Conservation (phyloP, 371 early-diverging fungal species). For the Coemansia sp. region DNA sequence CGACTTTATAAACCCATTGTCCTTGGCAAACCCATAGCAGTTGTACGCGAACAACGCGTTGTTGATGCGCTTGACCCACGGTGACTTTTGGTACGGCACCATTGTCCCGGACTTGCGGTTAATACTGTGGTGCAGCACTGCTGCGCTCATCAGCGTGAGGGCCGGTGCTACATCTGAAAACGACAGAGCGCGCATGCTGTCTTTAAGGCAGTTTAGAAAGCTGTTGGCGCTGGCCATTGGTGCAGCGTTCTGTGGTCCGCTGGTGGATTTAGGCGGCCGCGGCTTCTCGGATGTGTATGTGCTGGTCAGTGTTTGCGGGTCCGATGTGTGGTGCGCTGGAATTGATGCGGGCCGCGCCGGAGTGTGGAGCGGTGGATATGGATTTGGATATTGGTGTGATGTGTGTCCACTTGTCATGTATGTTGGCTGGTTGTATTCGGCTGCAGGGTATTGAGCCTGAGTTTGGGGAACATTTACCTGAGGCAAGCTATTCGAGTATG, state of each 20-base stretch:
- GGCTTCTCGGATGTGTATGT: conserved; percentile 1
- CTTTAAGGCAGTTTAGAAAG: conserved; percentile 31
- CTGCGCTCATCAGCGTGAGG: conserved; percentile 4
- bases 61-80: conserved; percentile 30
- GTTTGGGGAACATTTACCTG: background rate
- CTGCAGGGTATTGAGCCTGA: background rate
- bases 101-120: conserved; percentile 11
- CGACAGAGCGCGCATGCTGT: conserved; percentile 13
- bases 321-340: background rate
- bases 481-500: background rate
- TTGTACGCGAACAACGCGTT: conserved; percentile 29
- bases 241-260: background rate
- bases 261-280: background rate
- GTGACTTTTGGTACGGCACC: conserved; percentile 31
- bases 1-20: conserved; percentile 11
- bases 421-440: background rate
- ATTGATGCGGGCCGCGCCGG: no score
- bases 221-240: background rate
- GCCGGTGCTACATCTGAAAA: conserved; percentile 13
- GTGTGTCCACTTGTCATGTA: background rate
- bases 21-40: conserved; percentile 22
- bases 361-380: background rate
- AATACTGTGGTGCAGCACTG: conserved; percentile 17
- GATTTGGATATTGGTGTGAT: background rate
- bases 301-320: background rate